Conservation (phyloP, 352 stramenopile species). For the Globisporangium okanoganense region DNA sequence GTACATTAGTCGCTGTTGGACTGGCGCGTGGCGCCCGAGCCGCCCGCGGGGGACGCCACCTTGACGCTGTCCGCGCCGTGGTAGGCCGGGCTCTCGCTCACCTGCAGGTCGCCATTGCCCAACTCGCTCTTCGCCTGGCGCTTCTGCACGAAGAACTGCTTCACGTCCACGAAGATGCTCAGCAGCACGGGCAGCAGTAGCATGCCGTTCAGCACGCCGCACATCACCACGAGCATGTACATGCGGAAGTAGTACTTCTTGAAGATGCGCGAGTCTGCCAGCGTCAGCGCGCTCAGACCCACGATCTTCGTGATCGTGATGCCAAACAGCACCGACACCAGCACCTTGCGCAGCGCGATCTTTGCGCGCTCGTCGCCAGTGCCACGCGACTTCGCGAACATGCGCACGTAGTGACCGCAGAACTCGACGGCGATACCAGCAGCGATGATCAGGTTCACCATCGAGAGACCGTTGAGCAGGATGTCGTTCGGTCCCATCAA, state of each 20-base stretch:
- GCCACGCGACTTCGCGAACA: slow-evolving; percentile 47
- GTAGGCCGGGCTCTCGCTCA: slow-evolving; percentile 24
- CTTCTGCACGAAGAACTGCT: slow-evolving; percentile 35
- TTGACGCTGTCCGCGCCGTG: slow-evolving; percentile 17
- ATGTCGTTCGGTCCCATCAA: slow-evolving; percentile 62
- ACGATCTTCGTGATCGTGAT: slow-evolving; percentile 40
- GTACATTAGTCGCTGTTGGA: slow-evolving; percentile 25
- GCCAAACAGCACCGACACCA: slow-evolving; percentile 40
- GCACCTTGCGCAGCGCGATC: slow-evolving; percentile 30
- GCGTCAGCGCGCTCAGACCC: slow-evolving; percentile 28
- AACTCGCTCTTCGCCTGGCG: slow-evolving; percentile 19
- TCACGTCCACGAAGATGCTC: slow-evolving; percentile 46
- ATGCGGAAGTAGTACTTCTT: slow-evolving; percentile 92
- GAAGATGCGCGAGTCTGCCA: slow-evolving; percentile 79
- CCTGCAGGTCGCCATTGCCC: slow-evolving; percentile 2
- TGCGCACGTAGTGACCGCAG: slow-evolving; percentile 69
- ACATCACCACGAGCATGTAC: slow-evolving; percentile 84
- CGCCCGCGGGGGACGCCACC: slow-evolving; percentile 10
- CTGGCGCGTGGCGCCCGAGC: slow-evolving; percentile 18
- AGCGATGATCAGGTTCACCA: slow-evolving; percentile 85
- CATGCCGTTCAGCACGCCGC: slow-evolving; percentile 80
- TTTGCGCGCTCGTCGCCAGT: slow-evolving; percentile 28
- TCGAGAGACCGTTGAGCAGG: slow-evolving; percentile 77
- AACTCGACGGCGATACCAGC: slow-evolving; percentile 83
- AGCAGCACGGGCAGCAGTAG: slow-evolving; percentile 57